Base-by-base conservation (phyloP, 495 filamentous ascomycete species). In the Trichocladium uniseriatum region DNA sequence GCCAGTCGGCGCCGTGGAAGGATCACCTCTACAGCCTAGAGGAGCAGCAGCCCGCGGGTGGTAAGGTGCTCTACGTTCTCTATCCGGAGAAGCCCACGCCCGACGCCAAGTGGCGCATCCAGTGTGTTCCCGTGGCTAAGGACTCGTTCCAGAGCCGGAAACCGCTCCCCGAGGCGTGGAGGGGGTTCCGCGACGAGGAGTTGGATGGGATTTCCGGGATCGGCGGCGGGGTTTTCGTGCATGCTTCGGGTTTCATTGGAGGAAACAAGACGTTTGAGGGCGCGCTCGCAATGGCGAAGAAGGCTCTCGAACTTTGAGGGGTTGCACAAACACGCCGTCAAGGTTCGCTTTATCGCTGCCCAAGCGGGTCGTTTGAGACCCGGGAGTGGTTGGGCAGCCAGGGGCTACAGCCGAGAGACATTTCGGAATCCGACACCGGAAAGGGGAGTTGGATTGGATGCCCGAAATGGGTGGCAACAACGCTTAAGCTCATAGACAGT, bases 171-270 rank as follows among this genome's bases (percentile, higher is more conserved):
- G 89, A 91, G 67, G 71, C 77, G 15, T 98, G 92, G 92, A 81
- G 89, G 43, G 92, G 94, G 2, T 76, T 92, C 43, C 77, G 94
- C 18, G 92, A 97, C 61, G 80, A 85, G 56, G 77, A 87, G 61
- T 69, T 98, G 49, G 84, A 87, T 61, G 71, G 78, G 48, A 74
- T 94, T 6, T 67, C 78, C 29, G 87, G 88, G 0, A 72, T 92
- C 5, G 69, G 70, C 22, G 92, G 91, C 6, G 79, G 86, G 34
- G 80, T 97, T 19, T 98, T 98, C 63, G 84, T 95, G 45, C 92
- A 98, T 58, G 90, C 92, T 7, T 83, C 81, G 45, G 94, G 92
- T 5, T 98, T 98, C 65, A 95, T 97, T 65, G 92, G 94, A 15
- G 92, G 92, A 3, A 94, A 95, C 63, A 82, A 83, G 72, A 91